phyloP scores from a whole-genome alignment of 495 filamentous ascomycete genomes.

The Xylaria acuta region DNA sequence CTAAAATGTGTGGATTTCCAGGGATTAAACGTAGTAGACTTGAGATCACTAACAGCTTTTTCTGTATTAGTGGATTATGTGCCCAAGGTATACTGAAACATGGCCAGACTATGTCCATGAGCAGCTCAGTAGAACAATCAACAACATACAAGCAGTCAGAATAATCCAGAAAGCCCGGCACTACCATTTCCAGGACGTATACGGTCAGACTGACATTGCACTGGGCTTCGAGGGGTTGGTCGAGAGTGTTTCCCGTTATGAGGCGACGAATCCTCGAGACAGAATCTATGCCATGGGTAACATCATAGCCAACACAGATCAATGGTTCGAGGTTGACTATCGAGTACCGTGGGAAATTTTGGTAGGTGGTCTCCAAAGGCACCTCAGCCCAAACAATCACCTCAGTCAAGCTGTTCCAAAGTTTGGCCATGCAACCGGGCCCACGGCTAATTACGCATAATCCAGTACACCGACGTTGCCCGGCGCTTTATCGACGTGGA shows the following conservation, averaged over 20 bases:
- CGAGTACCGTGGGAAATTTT: constrained; percentile 29
- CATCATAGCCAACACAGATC: constrained; percentile 19
- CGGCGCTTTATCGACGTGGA: constrained; percentile 26
- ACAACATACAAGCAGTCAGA: constrained; percentile 29
- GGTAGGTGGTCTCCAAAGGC: background rate
- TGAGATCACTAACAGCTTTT: background rate
- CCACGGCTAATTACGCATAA: background rate
- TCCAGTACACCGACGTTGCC: constrained; percentile 29
- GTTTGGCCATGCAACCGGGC: background rate
- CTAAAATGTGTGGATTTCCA: background rate
- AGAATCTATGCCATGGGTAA: constrained; percentile 26
- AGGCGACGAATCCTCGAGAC: constrained; percentile 30
- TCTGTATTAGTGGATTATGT: constrained; percentile 25
- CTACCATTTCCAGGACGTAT: constrained; percentile 14
- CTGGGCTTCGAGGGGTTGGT: constrained; percentile 12
- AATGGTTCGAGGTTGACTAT: constrained; percentile 33
- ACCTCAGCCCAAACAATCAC: background rate
- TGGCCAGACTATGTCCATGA: constrained; percentile 27
- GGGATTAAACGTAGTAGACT: background rate
- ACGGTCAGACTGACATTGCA: background rate
- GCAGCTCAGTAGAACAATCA: constrained; percentile 24
- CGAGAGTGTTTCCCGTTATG: constrained; percentile 18
- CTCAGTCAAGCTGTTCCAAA: too few relatives aligned
- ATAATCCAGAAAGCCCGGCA: constrained; percentile 27
- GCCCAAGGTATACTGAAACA: constrained; percentile 26